Evolutionary conservation across 768 basidiomycete genomes (phyloP).

Genomic region (Hemileccinum impolitum): DNA sequence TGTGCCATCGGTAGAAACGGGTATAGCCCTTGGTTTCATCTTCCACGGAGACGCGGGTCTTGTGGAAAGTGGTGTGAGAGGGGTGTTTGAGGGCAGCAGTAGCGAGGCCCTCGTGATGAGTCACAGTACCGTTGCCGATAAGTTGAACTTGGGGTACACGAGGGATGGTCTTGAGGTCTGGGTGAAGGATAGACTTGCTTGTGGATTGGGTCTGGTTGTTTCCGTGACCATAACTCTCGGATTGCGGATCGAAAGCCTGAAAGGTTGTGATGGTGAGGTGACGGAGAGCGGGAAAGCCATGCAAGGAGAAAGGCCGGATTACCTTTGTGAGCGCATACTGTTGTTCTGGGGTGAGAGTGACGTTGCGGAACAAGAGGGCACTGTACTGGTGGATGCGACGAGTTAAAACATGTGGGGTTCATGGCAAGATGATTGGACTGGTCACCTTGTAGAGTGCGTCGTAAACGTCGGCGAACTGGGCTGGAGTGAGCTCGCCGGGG

Average conservation of each 20-base stretch:
- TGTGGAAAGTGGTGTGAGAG: slow-evolving; percentile 84
- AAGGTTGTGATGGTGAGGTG: slow-evolving; percentile 2
- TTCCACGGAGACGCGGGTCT: slow-evolving; percentile 65
- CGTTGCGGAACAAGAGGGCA: slow-evolving; percentile 70
- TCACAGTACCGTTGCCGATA: slow-evolving; percentile 83
- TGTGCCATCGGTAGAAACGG: slow-evolving; percentile 92
- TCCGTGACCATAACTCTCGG: slow-evolving; percentile 75
- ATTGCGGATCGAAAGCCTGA: slow-evolving; percentile 72
- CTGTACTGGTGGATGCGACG: slow-evolving; percentile 50
- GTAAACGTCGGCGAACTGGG: slow-evolving; percentile 64
- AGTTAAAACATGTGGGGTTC: not conserved
- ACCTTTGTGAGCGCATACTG: slow-evolving; percentile 87
- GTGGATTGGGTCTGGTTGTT: slow-evolving; percentile 80
- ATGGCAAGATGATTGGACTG: not conserved
- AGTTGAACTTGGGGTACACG: slow-evolving; percentile 87
- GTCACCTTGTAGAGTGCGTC: slow-evolving; percentile 73
- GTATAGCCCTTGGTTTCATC: slow-evolving; percentile 77
- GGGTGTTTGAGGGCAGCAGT: slow-evolving; percentile 83
- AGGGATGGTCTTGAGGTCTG: slow-evolving; percentile 89
- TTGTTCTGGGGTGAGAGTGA: slow-evolving; percentile 69
- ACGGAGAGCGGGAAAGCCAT: not conserved
- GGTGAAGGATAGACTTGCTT: slow-evolving; percentile 79
- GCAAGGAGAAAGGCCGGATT: not conserved
- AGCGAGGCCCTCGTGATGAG: slow-evolving; percentile 76
- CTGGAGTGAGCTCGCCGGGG: slow-evolving; percentile 57